Base-by-base conservation (phyloP, 176 grass and related monocot species). In the Aegilops sharonensis region DNA sequence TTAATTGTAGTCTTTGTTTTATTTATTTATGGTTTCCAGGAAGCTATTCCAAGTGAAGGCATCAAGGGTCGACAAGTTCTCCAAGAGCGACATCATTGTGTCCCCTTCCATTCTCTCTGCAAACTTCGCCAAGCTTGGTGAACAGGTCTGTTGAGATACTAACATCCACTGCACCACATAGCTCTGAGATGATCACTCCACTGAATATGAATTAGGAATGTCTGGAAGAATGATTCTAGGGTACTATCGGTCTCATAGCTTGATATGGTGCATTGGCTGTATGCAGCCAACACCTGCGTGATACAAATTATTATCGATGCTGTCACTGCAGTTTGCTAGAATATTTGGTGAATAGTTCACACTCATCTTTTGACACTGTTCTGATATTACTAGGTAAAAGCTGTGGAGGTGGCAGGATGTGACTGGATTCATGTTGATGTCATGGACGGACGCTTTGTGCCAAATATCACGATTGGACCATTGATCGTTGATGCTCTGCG, bases 361-460 rank as follows among this genome's bases (percentile, higher is more conserved):
- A 8, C 11, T 78, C 60, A 45, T 77, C 25, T 30, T 78, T 4
- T 48, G 23, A 71, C 61, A n/a, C 0, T 20, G 2, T 35, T 57
- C 23, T 47, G 24, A 30, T 47, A 54, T 84, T 73, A 79, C 39
- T 82, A 99, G 97, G 94, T 99, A 85, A 99, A 99, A 94, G 97
- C 92, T 76, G 97, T 99, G 54, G 97, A 99, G 77, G 76, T 94
- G 78, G 97, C 97, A 72, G 97, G 97, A 83, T 99, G 97, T 73
- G 97, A 99, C 78, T 99, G 97, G 97, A 99, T 99, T 92, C 97
- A 99, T 85, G 97, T 99, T 4, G 97, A 99, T 81, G 97, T 99
- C 83, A 99, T 99, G 97, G 97, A 99, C 60, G 97, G 97, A 6
- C 88, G 94, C 23, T 99, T 99, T 88, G 97, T 96, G 84, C 97